Percentiles rank a stretch among this genome's conserved stretches.
Evolutionary conservation across 2,329 filamentous ascomycete genomes (phyloP).

Genomic region (Tolypocladium guangdongense): DNA sequence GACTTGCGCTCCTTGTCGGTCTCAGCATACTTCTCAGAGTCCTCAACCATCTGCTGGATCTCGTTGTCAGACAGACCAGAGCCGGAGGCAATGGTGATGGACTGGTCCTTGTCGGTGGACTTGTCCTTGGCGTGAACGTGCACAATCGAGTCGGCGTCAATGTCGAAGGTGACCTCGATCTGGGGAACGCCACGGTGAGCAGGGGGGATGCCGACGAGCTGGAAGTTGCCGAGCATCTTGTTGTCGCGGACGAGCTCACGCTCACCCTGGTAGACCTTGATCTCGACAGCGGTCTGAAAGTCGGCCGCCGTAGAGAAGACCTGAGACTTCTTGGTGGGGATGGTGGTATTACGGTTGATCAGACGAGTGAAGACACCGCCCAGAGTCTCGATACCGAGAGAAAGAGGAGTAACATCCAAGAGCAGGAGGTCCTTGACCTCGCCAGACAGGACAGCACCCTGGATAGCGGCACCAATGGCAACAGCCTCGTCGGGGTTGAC

Average conservation of each 20-base stretch:
- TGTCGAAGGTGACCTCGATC: constrained; percentile 97
- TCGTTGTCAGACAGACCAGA: constrained; percentile 91
- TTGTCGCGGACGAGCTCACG: constrained; percentile 98
- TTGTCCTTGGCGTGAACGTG: constrained; percentile 98
- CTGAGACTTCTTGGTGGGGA: constrained; percentile 98
- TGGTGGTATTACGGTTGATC: constrained; percentile 99
- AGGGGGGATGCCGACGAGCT: constrained; percentile 92
- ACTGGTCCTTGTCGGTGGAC: constrained; percentile 99
- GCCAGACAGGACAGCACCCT: constrained; percentile 92
- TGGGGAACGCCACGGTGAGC: constrained; percentile 94
- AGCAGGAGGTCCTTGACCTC: constrained; percentile 94
- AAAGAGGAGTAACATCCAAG: constrained; percentile 90
- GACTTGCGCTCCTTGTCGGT: constrained; percentile 93
- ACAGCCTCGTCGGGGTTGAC: constrained; percentile 98
- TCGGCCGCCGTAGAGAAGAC: constrained; percentile 95
- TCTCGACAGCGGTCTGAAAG: constrained; percentile 97
- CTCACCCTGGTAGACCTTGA: constrained; percentile 99
- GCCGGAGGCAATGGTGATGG: constrained; percentile 95
- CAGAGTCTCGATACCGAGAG: constrained; percentile 95
- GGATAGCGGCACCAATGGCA: constrained; percentile 92
- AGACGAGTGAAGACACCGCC: constrained; percentile 95
- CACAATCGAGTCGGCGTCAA: constrained; percentile 95
- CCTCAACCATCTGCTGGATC: constrained; percentile 95
- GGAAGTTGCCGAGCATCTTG: constrained; percentile 98
- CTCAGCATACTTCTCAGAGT: constrained; percentile 94